A percentile compares a stretch with the other conserved stretches of the same genome.
These are phyloP conservation scores for Cercospora brassicicola DNA, from an alignment of 2,329 filamentous ascomycete genomes.

Conservation along the genomic window DNA sequence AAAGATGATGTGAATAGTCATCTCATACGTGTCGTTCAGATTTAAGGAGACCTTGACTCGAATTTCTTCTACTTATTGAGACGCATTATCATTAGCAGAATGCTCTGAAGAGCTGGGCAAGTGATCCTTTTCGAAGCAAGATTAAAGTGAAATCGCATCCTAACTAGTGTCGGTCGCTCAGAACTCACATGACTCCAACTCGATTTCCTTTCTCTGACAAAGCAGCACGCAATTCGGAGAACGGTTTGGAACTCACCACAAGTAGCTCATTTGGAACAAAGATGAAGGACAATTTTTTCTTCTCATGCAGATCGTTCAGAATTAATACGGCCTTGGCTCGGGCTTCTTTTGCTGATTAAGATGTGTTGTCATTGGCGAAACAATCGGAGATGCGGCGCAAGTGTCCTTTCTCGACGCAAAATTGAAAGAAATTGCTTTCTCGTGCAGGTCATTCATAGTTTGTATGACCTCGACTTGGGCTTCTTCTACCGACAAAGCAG, in stretches of 20 bases:
- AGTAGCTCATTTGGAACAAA: not conserved
- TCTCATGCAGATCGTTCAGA: not conserved
- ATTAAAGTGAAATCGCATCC: not conserved
- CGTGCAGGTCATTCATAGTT: not conserved
- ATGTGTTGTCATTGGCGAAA: not conserved
- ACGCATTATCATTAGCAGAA: not conserved
- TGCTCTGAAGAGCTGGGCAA: not conserved
- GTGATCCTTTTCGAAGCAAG: not conserved
- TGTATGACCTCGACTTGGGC: not conserved
- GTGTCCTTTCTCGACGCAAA: not conserved
- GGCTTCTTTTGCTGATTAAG: not conserved
- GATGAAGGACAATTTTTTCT: not conserved
- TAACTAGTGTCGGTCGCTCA: not conserved
- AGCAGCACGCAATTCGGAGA: not conserved
- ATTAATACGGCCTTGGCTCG: not conserved
- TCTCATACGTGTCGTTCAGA: not conserved
- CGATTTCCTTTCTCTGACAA: not conserved
- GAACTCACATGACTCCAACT: not conserved
- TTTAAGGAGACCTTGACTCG: not conserved
- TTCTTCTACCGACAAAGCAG: not conserved
- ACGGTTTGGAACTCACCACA: not conserved
- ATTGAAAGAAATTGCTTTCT: not conserved
- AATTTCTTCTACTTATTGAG: not conserved
- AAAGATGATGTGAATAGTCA: not conserved
- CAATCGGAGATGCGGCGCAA: not conserved